phyloP scores from a whole-genome alignment of 345 rosid genomes.

The Corymbia maculata region DNA sequence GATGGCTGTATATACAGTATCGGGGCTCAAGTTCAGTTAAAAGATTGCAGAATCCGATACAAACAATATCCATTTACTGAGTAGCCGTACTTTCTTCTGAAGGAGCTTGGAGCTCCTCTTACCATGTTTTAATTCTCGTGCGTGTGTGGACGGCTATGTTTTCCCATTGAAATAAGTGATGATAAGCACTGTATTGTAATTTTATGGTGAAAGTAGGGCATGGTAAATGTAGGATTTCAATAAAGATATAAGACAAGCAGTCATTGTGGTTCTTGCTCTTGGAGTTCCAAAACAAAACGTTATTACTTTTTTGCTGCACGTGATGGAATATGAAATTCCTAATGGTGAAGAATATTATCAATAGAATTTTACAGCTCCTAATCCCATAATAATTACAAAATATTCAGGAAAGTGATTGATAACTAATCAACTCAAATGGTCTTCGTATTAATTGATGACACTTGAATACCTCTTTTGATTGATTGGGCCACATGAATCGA shows the following conservation, averaged over 20 bases:
- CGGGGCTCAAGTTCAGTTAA: background rate
- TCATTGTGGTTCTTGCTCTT: background rate
- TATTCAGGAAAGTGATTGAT: background rate
- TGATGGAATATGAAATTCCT: background rate
- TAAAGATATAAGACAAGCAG: background rate
- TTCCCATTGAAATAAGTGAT: background rate
- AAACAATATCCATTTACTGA: background rate
- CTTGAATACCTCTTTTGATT: background rate
- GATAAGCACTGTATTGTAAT: background rate
- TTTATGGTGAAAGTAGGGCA: background rate
- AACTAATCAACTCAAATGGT: background rate
- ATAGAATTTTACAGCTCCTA: background rate
- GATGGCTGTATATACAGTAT: background rate
- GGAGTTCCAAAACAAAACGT: background rate
- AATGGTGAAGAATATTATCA: background rate
- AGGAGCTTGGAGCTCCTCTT: background rate
- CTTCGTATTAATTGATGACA: background rate
- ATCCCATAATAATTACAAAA: background rate
- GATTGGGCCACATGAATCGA: background rate
- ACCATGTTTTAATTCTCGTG: background rate
- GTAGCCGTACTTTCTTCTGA: background rate
- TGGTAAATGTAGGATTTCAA: background rate
- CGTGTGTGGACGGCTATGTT: background rate
- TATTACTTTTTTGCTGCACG: background rate
- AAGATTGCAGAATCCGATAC: background rate